phyloP scores from a whole-genome alignment of 352 stramenopile species.

The Phytopythium aichiense region DNA sequence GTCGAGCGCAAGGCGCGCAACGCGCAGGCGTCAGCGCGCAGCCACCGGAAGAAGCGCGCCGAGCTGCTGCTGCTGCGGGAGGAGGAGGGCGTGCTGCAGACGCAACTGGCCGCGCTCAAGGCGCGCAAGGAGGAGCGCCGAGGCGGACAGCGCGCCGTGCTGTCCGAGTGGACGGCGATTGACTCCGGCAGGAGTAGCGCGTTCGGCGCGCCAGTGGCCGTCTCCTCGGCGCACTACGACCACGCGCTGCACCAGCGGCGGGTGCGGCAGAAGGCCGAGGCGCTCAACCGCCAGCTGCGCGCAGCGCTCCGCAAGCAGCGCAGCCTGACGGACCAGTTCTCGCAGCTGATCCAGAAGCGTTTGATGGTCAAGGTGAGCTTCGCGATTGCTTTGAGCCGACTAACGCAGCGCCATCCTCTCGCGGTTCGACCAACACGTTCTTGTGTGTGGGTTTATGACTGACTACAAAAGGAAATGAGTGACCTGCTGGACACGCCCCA shows the following conservation, averaged over 20 bases:
- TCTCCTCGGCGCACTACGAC: not conserved
- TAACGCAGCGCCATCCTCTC: no score
- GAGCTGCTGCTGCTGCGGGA: constrained; percentile 19
- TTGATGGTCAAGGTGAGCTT: not conserved
- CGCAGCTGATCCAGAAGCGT: constrained; percentile 6
- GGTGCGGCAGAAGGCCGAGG: constrained; percentile 11
- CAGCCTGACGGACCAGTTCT: constrained; percentile 11
- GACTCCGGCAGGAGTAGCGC: not conserved
- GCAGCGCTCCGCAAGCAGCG: constrained; percentile 15
- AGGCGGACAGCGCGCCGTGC: not conserved
- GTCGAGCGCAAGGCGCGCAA: not conserved
- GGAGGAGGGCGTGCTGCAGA: constrained; percentile 14
- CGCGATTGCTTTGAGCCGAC: not conserved
- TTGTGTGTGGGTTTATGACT: no score
- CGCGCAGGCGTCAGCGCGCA: constrained; percentile 4
- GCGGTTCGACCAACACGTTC: no score
- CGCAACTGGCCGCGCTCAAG: constrained; percentile 14
- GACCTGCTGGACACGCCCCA: not conserved
- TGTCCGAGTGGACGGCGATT: not conserved
- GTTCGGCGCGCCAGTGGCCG: not conserved
- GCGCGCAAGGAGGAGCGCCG: not conserved
- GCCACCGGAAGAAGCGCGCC: constrained; percentile 22
- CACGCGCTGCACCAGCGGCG: constrained; percentile 9
- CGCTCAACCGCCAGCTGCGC: constrained; percentile 18
- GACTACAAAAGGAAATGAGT: not conserved